Base-by-base conservation (phyloP, 192 early-diverging fungal species). In the Lobosporangium transversale region DNA sequence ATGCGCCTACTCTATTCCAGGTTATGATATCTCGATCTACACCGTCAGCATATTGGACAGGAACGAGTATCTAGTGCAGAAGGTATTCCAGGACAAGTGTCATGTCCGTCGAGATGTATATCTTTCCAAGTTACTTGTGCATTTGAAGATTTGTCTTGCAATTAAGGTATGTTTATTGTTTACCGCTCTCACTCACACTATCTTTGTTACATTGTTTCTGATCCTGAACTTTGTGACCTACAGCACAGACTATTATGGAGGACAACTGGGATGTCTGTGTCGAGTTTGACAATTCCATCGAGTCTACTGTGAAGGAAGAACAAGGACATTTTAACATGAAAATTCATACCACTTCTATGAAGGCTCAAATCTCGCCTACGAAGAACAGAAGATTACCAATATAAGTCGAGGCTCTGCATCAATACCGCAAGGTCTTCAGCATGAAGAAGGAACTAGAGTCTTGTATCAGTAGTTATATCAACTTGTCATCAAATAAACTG, bases 131-230 rank as follows among this genome's bases (percentile, higher is more conserved):
- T 7, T 65, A 6, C 62, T 65, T 14, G 2, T 65, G 0, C 62
- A 65, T 65, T 45, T 65, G 43, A 65, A 55, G 31, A 47, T 65
- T 23, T 65, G 62, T 55, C 53, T 65, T 17, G 47, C 53, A 12
- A 55, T 48, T 26, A 65, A 65, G 53, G 62, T 65, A 65, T 18
- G 21, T 63, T 43, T 23, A 4, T 33, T 33, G 27, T 5, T 36
- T 10, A 18, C 1, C 37, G n/a, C n/a, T 3, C 3, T 51, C 37
- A 20, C 54, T 44, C 24, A 10, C 29, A 14, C 18, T 35, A 3
- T 33, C 17, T 30, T 40, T 26, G 15, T 48, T 48, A 24, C 17
- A 27, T 58, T 42, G n/a, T 24, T 58, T 4, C 17, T 51, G n/a
- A 52, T 21, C 31, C 1, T 42, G 17, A 40, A 51, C 18, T 42